These are phyloP conservation scores for Dactylella cylindrospora DNA, from an alignment of 2,329 filamentous ascomycete genomes.

Conservation along the genomic window DNA sequence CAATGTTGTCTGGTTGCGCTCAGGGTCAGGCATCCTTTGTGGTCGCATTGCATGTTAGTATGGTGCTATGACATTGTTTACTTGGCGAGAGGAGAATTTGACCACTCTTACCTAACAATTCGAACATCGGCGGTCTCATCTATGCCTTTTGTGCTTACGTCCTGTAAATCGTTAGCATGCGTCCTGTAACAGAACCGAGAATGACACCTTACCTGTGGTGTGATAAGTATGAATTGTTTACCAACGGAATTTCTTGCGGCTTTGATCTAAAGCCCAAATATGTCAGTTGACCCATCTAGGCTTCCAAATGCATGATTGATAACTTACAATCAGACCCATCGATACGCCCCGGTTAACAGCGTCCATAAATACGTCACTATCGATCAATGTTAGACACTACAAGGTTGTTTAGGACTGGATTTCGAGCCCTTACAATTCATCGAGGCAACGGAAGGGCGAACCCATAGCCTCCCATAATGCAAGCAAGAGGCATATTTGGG, in stretches of 20 bases:
- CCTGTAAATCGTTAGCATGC: slow-evolving; percentile 6
- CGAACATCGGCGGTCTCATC: slow-evolving; percentile 68
- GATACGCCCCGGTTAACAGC: slow-evolving; percentile 90
- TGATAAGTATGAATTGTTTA: slow-evolving; percentile 93
- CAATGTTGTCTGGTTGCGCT: slow-evolving; percentile 57
- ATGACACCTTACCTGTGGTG: slow-evolving; percentile 74
- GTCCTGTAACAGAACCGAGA: not conserved
- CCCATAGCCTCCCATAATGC: slow-evolving; percentile 98
- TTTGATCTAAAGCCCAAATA: slow-evolving; percentile 63
- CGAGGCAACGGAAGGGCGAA: slow-evolving; percentile 86
- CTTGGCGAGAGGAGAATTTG: slow-evolving; percentile 2
- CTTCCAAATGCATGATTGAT: slow-evolving; percentile 7
- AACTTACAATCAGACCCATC: slow-evolving; percentile 84
- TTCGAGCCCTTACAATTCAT: slow-evolving; percentile 71
- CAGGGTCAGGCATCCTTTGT: slow-evolving; percentile 57
- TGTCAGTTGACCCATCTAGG: slow-evolving; percentile 46
- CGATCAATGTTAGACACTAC: slow-evolving; percentile 41
- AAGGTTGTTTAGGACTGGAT: not conserved
- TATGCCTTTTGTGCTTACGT: slow-evolving; percentile 59
- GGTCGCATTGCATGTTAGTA: too few species aligned
- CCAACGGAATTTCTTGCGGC: slow-evolving; percentile 84
- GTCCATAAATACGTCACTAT: slow-evolving; percentile 94
- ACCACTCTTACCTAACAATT: slow-evolving; percentile 66
- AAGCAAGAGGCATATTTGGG: slow-evolving; percentile 88
- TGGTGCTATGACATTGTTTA: too few species aligned